Conservation (phyloP, 163 green algal species). For the Chlorella variabilis region DNA sequence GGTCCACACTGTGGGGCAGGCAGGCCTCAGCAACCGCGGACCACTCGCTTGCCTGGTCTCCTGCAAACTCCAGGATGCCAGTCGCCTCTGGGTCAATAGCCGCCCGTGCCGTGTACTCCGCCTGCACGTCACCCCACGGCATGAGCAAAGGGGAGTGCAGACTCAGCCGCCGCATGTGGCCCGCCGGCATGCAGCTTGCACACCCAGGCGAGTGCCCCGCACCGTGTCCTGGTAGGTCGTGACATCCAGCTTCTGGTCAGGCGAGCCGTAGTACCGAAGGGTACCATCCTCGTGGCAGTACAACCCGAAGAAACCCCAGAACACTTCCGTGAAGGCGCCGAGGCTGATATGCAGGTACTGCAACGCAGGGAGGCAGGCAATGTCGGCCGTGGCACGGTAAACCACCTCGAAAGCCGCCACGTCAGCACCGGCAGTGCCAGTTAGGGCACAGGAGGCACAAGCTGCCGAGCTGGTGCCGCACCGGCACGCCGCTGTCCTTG, state of each 20-base stretch:
- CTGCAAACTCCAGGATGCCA: not conserved
- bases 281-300: not conserved
- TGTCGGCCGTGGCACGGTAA: too few relatives aligned
- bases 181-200: too few relatives aligned
- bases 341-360: not conserved
- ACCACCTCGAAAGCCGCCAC: too few relatives aligned
- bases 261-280: not conserved
- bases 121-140: not conserved
- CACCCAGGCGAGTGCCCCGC: too few relatives aligned
- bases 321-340: slow-evolving; percentile 3
- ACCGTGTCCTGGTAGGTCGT: not conserved
- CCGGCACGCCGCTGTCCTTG: not conserved
- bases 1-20: too few relatives aligned
- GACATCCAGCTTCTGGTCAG: not conserved
- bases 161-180: too few relatives aligned
- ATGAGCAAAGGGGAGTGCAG: not conserved
- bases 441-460: too few relatives aligned
- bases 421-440: too few relatives aligned
- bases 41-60: not conserved
- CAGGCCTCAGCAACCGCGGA: not conserved
- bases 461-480: too few relatives aligned
- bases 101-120: not conserved
- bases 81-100: not conserved
- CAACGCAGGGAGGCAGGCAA: too few relatives aligned
- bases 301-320: not conserved